Base-by-base conservation (phyloP, 495 filamentous ascomycete species). In the Daldinia caldariorum region DNA sequence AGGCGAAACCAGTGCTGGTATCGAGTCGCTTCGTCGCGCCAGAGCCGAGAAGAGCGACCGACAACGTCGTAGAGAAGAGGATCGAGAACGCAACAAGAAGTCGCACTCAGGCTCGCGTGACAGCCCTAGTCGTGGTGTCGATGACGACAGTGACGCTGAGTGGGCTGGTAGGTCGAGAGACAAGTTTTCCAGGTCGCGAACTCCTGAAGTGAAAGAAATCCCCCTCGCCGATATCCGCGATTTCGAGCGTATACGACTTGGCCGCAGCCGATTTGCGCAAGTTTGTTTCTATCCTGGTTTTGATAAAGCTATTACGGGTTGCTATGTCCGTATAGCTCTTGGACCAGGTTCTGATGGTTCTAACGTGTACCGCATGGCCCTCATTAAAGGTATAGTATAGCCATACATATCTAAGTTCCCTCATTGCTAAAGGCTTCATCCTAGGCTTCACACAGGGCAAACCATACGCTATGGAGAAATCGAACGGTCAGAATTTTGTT, bases 201-300 rank as follows among this genome's bases (percentile, higher is more conserved):
- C 84, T 0, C 84, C 85, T 16, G 85, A 86, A 62, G 66, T 76
- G 49, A 82, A 79, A 38, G 83, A 85, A 61, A 74, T 73, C 0
- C 78, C 78, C 20, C 89, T 87, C 12, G 89, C 91, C 12, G 88
- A 89, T 10, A 83, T 97, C n/a, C 81, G 84, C 2, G 93, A 99
- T 73, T 85, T 96, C 67, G 90, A 97, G 71, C 89, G 91, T 53
- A 85, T 92, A 64, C 88, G 92, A 63, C 84, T 99, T 63, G 92
- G 94, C 20, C 87, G 96, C 37, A 88, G 82, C 66, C 90, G 91
- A 70, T 94, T 98, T 71, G 89, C 89, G 5, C 87, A 92, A 73
- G 89, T 97, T 45, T 96, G 92, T 82, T 97, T 95, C 82, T 92
- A 92, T 66, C 95, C 95, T 20, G 90, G 89, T 10, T 97, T 99